phyloP scores from a whole-genome alignment of 1,284 basidiomycete genomes.

The Apiotrichum veenhuisii region DNA sequence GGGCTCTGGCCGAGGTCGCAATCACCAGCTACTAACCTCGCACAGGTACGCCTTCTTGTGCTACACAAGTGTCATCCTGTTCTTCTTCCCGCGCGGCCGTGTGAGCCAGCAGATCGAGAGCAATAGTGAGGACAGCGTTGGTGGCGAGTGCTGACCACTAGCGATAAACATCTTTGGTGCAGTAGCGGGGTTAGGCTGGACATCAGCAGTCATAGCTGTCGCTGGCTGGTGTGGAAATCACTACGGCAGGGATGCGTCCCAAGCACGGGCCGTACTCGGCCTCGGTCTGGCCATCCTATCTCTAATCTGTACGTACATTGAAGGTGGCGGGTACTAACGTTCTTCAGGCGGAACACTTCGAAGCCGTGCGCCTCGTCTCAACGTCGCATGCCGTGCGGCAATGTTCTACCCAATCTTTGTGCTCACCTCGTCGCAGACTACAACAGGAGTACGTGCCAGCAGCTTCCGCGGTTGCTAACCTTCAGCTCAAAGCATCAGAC shows the following conservation, averaged over 20 bases:
- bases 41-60: conserved; percentile 46
- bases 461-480: not conserved
- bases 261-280: conserved; percentile 34
- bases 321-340: not conserved
- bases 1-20: too few relatives aligned
- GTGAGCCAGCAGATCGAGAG: conserved; percentile 43
- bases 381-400: conserved; percentile 39
- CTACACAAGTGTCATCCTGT: conserved; percentile 44
- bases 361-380: conserved; percentile 37
- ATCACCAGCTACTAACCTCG: not conserved
- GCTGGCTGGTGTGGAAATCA: conserved; percentile 32
- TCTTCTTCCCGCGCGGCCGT: conserved; percentile 48
- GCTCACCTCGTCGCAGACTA: conserved; percentile 33
- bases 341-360: conserved; percentile 39
- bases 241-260: conserved; percentile 32
- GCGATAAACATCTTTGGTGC: conserved; percentile 27
- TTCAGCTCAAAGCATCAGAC: conserved; percentile 5
- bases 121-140: conserved; percentile 29
- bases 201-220: conserved; percentile 37
- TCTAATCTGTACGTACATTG: conserved; percentile 32
- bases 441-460: conserved; percentile 25
- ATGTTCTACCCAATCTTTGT: conserved; percentile 48
- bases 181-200: conserved; percentile 37
- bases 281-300: conserved; percentile 39
- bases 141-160: not conserved